Evolutionary conservation across 2,329 filamentous ascomycete genomes (phyloP), one percentile per base, ranked within the genome.

Genomic region (Nakataea oryzae): DNA sequence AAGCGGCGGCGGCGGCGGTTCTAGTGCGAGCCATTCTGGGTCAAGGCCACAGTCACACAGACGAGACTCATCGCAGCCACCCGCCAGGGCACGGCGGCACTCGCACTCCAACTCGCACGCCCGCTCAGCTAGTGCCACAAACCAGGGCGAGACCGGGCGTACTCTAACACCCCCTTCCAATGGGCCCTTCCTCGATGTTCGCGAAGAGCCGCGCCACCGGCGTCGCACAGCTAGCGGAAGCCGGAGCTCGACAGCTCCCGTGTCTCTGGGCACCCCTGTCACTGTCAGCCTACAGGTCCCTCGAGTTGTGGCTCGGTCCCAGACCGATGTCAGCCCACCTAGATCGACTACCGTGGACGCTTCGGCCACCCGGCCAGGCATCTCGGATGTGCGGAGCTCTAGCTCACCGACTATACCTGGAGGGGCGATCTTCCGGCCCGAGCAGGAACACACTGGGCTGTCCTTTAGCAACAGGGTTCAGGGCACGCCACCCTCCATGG

Each of bases 271-370:
- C 11, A 21, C 7, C 41, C 41, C 41, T 8, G 11, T 7, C 11
- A 8, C 41, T 50, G 41, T 17, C 41, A 50, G 41, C 21, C 41
- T 50, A 50, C 58, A 47, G 30, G 76, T 81, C 14, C 69, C 75
- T 29, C 75, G 79, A 60, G 79, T 81, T 55, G 81, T 83, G 14
- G 78, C 82, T 27, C 81, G 83, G 27, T 90, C 89, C 24, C 83
- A 86, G 58, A 88, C 84, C 2, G 88, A 92, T 69, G 74, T 91
- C 11, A 61, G 58, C 57, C 32, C 26, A 8, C 75, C 75, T 27
- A 72, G 72, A 11, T 14, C 59, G 11, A 69, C 73, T 17, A 78
- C 78, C 28, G 66, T 73, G 5, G 67, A 71, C 2, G 66, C 17
- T n/a, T 50, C 41, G 21, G 21, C 70, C 6, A 71, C 71, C 14